Evolutionary conservation across 805 yeast genomes (phyloP).

Genomic region (Brettanomyces naardenensis): DNA sequence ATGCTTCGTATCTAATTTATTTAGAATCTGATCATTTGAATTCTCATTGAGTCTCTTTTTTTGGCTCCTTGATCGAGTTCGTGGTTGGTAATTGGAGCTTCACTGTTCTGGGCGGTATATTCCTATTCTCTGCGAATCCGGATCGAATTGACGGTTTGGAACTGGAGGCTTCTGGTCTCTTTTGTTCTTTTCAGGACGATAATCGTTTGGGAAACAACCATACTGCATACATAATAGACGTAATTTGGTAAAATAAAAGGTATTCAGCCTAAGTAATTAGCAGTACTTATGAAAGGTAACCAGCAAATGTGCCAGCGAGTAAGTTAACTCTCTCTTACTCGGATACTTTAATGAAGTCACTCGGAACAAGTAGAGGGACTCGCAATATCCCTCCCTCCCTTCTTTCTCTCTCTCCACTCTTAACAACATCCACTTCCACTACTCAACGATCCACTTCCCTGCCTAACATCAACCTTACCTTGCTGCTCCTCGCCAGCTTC

Average conservation of each 20-base stretch:
- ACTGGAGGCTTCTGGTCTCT: neutral
- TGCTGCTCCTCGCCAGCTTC: constrained; percentile 15
- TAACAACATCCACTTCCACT: constrained; percentile 17
- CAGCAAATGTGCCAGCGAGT: no score
- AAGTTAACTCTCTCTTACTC: no score
- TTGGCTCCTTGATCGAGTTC: constrained; percentile 49
- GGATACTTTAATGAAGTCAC: no score
- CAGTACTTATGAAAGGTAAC: no score
- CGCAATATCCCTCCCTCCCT: no score
- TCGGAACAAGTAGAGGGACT: no score
- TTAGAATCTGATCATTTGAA: constrained; percentile 11
- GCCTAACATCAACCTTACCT: constrained; percentile 20
- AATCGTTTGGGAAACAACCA: constrained; percentile 99
- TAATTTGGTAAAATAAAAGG: no score
- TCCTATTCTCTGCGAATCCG: constrained; percentile 89
- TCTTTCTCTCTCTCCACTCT: no score
- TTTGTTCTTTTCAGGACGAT: constrained; percentile 72
- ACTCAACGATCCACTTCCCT: constrained; percentile 5
- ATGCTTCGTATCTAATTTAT: constrained; percentile 4
- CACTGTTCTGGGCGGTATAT: constrained; percentile 78
- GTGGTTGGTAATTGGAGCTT: constrained; percentile 39
- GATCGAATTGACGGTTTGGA: neutral
- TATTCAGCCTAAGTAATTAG: no score
- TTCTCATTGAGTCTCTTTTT: constrained; percentile 18
- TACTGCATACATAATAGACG: constrained; percentile 97